Evolutionary conservation across 345 rosid species (phyloP).

Genomic region (Eutrema japonicum): DNA sequence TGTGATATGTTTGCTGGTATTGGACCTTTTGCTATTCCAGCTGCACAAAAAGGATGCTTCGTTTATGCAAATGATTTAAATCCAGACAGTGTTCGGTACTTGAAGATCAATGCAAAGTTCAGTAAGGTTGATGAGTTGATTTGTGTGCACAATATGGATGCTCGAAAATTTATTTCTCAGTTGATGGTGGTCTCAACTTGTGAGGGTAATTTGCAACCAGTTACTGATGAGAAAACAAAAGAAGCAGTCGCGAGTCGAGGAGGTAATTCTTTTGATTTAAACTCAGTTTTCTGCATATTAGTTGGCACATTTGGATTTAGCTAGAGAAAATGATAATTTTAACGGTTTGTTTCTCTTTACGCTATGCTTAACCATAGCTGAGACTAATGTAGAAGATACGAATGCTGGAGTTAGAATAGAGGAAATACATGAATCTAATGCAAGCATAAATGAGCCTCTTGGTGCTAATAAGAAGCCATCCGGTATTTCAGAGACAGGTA

Average conservation of each 20-base stretch:
- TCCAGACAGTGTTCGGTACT: conserved; percentile 74
- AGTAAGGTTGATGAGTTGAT: conserved; percentile 77
- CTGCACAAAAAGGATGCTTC: conserved; percentile 86
- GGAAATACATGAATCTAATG: conserved; percentile 34
- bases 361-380: conserved; percentile 31
- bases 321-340: not conserved
- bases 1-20: conserved; percentile 98
- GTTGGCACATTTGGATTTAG: conserved; percentile 14
- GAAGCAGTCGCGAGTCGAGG: conserved; percentile 28
- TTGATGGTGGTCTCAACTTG: conserved; percentile 57
- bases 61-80: conserved; percentile 93
- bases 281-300: not conserved
- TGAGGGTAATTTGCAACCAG: conserved; percentile 46
- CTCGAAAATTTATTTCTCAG: conserved; percentile 71
- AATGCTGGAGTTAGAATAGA: conserved; percentile 37
- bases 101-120: conserved; percentile 81
- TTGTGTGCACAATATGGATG: conserved; percentile 82
- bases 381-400: conserved; percentile 40
- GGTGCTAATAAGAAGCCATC: conserved; percentile 56
- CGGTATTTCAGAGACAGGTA: conserved; percentile 59
- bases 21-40: conserved; percentile 96
- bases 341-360: conserved; percentile 27
- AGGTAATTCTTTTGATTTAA: conserved; percentile 47
- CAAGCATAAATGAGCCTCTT: conserved; percentile 40
- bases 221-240: conserved; percentile 45